phyloP scores from a whole-genome alignment of 2,329 filamentous ascomycete species.

The Neophaeococcomyces mojaviensis region DNA sequence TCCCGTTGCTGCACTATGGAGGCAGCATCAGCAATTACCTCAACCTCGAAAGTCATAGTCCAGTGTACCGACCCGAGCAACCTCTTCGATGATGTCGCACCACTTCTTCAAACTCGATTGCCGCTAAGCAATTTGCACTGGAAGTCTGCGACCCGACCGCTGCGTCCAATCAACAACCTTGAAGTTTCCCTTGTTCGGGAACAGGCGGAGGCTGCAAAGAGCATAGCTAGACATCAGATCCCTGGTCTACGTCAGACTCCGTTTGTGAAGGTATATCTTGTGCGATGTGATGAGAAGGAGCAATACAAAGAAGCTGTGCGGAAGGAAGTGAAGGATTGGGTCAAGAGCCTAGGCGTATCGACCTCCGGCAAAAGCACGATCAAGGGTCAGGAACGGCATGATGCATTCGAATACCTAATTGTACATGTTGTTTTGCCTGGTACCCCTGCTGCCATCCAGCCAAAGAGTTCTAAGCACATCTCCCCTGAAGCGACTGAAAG shows the following conservation, averaged over 20 bases:
- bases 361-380: slow-evolving; percentile 28
- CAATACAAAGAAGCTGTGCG: slow-evolving; percentile 76
- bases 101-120: slow-evolving; percentile 68
- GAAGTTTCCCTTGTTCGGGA: slow-evolving; percentile 78
- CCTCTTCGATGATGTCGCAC: slow-evolving; percentile 73
- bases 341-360: slow-evolving; percentile 51
- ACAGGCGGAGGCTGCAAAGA: slow-evolving; percentile 34
- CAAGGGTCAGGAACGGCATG: slow-evolving; percentile 79
- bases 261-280: slow-evolving; percentile 81
- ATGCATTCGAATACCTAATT: slow-evolving; percentile 93
- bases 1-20: slow-evolving; percentile 18
- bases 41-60: slow-evolving; percentile 61
- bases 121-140: slow-evolving; percentile 90
- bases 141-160: slow-evolving; percentile 86
- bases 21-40: slow-evolving; percentile 9
- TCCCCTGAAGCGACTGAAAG: slow-evolving; percentile 41
- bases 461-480: slow-evolving; percentile 48
- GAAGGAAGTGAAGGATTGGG: slow-evolving; percentile 79
- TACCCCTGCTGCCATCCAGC: slow-evolving; percentile 70
- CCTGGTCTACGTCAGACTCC: slow-evolving; percentile 86
- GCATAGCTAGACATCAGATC: slow-evolving; percentile 67
- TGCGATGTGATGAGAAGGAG: slow-evolving; percentile 93
- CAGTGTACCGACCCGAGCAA: slow-evolving; percentile 93
- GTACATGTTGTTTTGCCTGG: slow-evolving; percentile 88
- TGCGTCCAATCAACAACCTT: slow-evolving; percentile 87